Conservation (phyloP, 306 rosid genomes). For the Cicer arietinum region DNA sequence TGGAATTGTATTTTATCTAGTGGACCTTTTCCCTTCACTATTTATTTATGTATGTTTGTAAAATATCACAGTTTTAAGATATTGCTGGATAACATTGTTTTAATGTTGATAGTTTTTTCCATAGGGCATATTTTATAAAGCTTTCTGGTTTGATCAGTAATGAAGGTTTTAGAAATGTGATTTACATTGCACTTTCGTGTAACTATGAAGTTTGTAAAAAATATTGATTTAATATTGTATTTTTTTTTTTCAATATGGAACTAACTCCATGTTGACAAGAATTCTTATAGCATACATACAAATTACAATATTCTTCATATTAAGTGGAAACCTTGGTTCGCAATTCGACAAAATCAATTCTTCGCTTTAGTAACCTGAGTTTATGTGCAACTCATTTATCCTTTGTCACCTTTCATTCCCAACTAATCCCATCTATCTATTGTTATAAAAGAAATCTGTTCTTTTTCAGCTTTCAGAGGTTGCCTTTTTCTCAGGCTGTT, state of each 20-base stretch:
- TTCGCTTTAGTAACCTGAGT: constrained; percentile 9
- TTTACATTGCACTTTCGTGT: constrained; percentile 24
- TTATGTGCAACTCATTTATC: constrained; percentile 26
- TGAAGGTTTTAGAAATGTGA: constrained; percentile 21
- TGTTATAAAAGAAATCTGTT: constrained; percentile 31
- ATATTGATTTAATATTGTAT: neutral
- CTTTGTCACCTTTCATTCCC: constrained; percentile 23
- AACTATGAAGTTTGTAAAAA: constrained; percentile 6
- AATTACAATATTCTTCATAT: constrained; percentile 1
- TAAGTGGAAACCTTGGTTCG: constrained; percentile 9
- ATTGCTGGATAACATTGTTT: constrained; percentile 20
- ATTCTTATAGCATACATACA: neutral
- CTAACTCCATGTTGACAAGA: neutral
- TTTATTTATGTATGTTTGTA: constrained; percentile 17
- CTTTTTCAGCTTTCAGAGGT: constrained; percentile 74
- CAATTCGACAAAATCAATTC: constrained; percentile 9
- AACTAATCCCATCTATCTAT: constrained; percentile 15
- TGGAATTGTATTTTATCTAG: constrained; percentile 23
- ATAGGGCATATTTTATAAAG: constrained; percentile 13
- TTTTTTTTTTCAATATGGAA: neutral
- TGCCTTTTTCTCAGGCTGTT: constrained; percentile 74
- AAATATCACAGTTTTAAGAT: constrained; percentile 25
- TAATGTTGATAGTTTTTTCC: constrained; percentile 8
- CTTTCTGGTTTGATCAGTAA: constrained; percentile 23
- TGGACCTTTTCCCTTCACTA: neutral